Base-by-base conservation (phyloP, 495 filamentous ascomycete genomes). In the Xylaria bambusicola region DNA sequence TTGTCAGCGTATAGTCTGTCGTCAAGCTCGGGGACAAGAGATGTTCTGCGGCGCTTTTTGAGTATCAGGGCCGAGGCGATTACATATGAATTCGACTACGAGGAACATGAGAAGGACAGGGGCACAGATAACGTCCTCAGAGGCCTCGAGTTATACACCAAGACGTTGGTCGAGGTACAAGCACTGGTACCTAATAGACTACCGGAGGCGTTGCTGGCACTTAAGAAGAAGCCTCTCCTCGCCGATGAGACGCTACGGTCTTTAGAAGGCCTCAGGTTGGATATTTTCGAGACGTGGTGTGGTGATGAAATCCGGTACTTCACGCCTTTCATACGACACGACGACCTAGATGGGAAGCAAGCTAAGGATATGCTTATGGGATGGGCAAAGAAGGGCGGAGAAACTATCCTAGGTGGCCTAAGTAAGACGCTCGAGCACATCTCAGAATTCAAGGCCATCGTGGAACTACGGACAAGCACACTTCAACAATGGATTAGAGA, bases 281-380 rank as follows among this genome's bases (percentile, higher is more conserved):
- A 95, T 64, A 70, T 94, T 33, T 85, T 93, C 62, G 86, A 85
- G 52, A 80, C 83, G 38, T 97, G 91, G 90, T 86, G 95, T 36
- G 82, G 89, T 6, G 85, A 91, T 12, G 91, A 96, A 50, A 88
- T 97, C 29, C 82, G 81, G 29, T 89, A 88, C 50, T 98, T 95
- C 72, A 95, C 86, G 0, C 95, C 94, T 0, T 97, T 91, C 77
- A 89, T 96, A 47, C 86, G 91, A 29, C 83, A 95, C 62, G 92
- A 93, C 56, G 91, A 95, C 61, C 70, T 96, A 26, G 82, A 85
- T 23, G 82, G 81, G 23, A 62, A 75, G 17, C 83, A 91, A 57
- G 86, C 86, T 0, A 78, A 82, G 26, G 82, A 86, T 48, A 81
- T 84, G 50, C 82, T 94, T 20, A 82, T 81, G 36, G 72, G 75